Evolutionary conservation across 2,329 filamentous ascomycete genomes (phyloP), one percentile per base, ranked within the genome.

Genomic region (Rosellinia necatrix): DNA sequence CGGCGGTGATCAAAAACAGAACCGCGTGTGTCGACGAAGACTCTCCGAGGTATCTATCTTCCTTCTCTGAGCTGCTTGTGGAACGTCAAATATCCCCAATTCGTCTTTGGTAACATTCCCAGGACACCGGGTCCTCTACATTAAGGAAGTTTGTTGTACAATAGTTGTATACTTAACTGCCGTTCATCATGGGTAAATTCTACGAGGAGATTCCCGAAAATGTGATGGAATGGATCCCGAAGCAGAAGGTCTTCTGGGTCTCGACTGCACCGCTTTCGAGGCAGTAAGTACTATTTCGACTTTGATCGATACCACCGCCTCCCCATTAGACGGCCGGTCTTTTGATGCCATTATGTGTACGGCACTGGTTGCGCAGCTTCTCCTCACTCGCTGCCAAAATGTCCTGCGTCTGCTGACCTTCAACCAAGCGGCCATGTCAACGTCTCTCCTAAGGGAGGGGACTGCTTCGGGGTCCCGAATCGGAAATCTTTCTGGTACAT

Each of bases 191-290:
- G 69, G 69, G 69, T 3, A 63, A 55, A 8, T 71, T 66, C 48
- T 70, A 58, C 51, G 68, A 71, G 43, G 64, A 61, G 8, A 70
- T 71, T 8, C 68, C 69, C 13, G 61, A 64, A n/a, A 63, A 64
- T 25, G 79, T 90, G 29, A 76, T 78, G 53, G 72, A 77, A 35
- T 92, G 88, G 87, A 82, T 86, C 47, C 77, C 85, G 43, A 71
- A 76, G 9, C 89, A 92, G 65, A 82, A 86, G 52, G 75, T 92
- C 65, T 92, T 92, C 79, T 92, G 88, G 76, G 86, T 89, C 9
- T 87, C 84, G 35, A 89, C 87, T 12, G 88, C 89, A 0, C 88
- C 89, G 0, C 79, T 85, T 22, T 78, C 80, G n/a, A 49, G 35
- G 7, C 30, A 44, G 58, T 60, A 49, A 53, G 58, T 59, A 4